Evolutionary conservation across 768 basidiomycete species (phyloP), one percentile per base, ranked within the genome.

Genomic region (Suillus paluster): DNA sequence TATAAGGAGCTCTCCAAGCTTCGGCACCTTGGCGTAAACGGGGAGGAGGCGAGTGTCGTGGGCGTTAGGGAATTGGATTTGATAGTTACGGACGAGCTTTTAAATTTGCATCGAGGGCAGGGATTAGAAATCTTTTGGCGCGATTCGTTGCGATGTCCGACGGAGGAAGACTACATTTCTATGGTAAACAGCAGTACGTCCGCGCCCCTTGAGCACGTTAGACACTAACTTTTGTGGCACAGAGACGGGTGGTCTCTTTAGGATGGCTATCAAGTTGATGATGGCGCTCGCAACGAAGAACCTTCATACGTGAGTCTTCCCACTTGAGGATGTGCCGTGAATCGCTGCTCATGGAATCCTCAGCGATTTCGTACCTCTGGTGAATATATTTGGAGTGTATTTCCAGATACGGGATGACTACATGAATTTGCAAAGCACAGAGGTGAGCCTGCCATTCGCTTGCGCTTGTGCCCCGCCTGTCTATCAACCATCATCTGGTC

Each of bases 361-460:
- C 62, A 97, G 94, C 11, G 88, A 98, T 74, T 97, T 94, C 66
- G 87, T 97, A 2, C 94, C 95, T 0, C 83, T 99, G 2, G 92
- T 97, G 64, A 97, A 97, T 73, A 84, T 97, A 11, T 91, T 98
- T 63, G 94, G 96, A 3, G 86, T 97, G n/a, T 91, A 88, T 69
- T 97, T 95, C 74, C 97, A 99, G 73, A 96, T 99, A 67, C 80
- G 95, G n/a, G 97, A 99, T 68, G 97, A 98, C 73, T 91, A 95
- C 50, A 94, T 97, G 92, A 98, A 98, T 68, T 78, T 98, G 27
- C 89, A 96, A 69, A 94, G 92, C 53, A 83, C 84, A 19, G 87
- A 95, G 81, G 95, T 94, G 67, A 27, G 78, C 56, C 10, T 57
- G 23, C 38, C n/a, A 19, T 46, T 38, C 12, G 4, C 19, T 10